These are phyloP conservation scores for Leccinum obscurum DNA, from an alignment of 768 basidiomycete species.

Conservation along the genomic window DNA sequence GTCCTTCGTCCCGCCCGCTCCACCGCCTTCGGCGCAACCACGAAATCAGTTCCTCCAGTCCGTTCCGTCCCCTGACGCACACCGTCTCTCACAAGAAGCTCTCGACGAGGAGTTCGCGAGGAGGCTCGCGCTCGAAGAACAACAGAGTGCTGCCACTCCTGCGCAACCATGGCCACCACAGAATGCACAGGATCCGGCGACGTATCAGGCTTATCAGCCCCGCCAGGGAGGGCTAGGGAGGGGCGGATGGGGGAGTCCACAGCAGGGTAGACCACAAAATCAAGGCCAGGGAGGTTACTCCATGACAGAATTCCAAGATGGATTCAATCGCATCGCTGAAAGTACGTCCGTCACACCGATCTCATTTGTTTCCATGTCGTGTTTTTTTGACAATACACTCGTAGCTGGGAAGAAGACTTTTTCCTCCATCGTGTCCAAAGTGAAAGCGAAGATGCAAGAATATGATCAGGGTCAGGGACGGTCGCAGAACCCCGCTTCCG, in stretches of 20 bases:
- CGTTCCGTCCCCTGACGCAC: conserved; percentile 27
- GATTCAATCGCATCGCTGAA: conserved; percentile 75
- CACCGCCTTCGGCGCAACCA: neutral
- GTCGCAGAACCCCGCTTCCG: conserved; percentile 9
- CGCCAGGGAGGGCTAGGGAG: conserved; percentile 13
- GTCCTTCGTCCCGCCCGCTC: conserved; percentile 50
- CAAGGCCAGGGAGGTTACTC: conserved; percentile 43
- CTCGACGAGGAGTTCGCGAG: conserved; percentile 81
- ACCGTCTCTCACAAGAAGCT: conserved; percentile 53
- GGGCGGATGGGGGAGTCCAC: conserved; percentile 2
- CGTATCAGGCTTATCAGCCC: conserved; percentile 28
- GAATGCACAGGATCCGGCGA: conserved; percentile 5
- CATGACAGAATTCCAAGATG: conserved; percentile 69
- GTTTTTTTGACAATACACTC: neutral
- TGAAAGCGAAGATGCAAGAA: conserved; percentile 83
- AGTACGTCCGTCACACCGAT: conserved; percentile 45
- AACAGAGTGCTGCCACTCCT: conserved; percentile 27
- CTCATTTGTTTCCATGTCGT: too few relatives aligned
- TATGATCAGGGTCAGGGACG: conserved; percentile 52
- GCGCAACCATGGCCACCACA: conserved; percentile 22
- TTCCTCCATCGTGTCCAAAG: conserved; percentile 67
- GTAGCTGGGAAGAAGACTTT: conserved; percentile 80
- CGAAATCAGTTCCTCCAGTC: conserved; percentile 3
- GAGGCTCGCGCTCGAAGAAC: conserved; percentile 63
- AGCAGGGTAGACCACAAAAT: conserved; percentile 9